These are phyloP conservation scores for Pontederia crassipes DNA, from an alignment of 176 grass and related monocot species.

Conservation along the genomic window DNA sequence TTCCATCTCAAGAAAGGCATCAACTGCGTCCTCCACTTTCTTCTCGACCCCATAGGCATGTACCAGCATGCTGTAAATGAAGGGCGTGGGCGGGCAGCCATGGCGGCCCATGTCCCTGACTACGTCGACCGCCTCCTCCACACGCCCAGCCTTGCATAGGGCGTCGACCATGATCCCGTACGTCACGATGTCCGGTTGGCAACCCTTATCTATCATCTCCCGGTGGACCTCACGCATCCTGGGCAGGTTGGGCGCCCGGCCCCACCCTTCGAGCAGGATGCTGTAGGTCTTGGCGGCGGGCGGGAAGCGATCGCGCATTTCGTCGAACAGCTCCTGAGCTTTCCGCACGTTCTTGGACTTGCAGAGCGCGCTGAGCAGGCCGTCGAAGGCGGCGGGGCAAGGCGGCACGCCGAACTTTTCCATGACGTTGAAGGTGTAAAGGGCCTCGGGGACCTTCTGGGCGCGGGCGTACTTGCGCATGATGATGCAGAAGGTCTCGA, in stretches of 20 bases:
- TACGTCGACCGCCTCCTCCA: constrained; percentile 61
- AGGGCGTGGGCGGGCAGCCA: constrained; percentile 55
- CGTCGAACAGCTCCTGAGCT: constrained; percentile 79
- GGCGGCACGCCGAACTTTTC: constrained; percentile 57
- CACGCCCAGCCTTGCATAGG: constrained; percentile 60
- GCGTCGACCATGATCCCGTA: constrained; percentile 94
- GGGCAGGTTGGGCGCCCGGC: constrained; percentile 71
- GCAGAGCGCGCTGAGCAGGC: constrained; percentile 55
- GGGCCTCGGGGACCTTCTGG: constrained; percentile 64
- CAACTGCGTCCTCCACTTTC: constrained; percentile 80
- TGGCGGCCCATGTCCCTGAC: constrained; percentile 60
- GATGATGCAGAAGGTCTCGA: constrained; percentile 85
- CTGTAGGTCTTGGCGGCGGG: constrained; percentile 87
- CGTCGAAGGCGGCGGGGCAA: constrained; percentile 56
- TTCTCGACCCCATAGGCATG: constrained; percentile 70
- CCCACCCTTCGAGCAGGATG: constrained; percentile 96
- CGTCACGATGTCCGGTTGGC: constrained; percentile 81
- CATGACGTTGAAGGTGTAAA: constrained; percentile 91
- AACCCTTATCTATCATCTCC: constrained; percentile 53
- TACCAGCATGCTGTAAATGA: constrained; percentile 76
- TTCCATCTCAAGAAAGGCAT: constrained; percentile 77
- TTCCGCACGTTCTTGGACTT: constrained; percentile 91
- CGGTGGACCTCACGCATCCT: constrained; percentile 77
- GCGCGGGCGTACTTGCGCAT: constrained; percentile 83
- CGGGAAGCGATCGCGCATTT: constrained; percentile 44